Conservation (phyloP, 345 rosid genomes). For the Euclidium syriacum region DNA sequence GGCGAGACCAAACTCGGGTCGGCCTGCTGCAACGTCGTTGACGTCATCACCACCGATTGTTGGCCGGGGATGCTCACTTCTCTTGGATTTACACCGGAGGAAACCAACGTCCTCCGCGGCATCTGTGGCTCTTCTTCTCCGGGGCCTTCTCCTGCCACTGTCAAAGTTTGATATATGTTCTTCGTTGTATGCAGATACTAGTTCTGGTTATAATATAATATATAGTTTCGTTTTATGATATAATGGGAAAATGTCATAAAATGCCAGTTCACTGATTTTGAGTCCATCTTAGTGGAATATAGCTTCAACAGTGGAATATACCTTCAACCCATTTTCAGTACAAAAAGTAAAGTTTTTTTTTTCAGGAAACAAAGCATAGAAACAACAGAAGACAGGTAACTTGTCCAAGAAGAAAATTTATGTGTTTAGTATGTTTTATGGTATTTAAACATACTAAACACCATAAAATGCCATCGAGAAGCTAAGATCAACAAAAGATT, state of each 20-base stretch:
- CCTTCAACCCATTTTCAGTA: background rate
- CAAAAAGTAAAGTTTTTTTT: background rate
- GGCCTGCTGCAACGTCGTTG: conserved; percentile 53
- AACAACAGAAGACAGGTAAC: background rate
- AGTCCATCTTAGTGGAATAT: background rate
- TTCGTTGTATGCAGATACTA: background rate
- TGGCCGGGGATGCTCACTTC: conserved; percentile 85
- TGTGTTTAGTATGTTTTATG: background rate
- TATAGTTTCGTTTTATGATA: background rate
- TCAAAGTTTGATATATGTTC: conserved; percentile 4
- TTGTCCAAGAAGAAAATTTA: background rate
- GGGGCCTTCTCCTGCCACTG: conserved; percentile 13
- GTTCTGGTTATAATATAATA: background rate
- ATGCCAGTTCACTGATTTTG: background rate
- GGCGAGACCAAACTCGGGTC: conserved; percentile 49
- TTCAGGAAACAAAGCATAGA: background rate
- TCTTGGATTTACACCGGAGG: conserved; percentile 55
- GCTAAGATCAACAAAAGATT: background rate
- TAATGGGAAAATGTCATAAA: background rate
- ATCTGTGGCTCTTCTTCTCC: conserved; percentile 42
- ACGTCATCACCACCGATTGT: conserved; percentile 46
- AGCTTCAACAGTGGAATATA: no score
- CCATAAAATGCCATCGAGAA: background rate
- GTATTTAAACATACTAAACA: no score
- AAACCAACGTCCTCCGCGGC: conserved; percentile 54